A percentile compares a stretch with the other conserved stretches of the same genome.
phyloP scores from a whole-genome alignment of 2,329 filamentous ascomycete genomes.

The Fusarium subtropicale region DNA sequence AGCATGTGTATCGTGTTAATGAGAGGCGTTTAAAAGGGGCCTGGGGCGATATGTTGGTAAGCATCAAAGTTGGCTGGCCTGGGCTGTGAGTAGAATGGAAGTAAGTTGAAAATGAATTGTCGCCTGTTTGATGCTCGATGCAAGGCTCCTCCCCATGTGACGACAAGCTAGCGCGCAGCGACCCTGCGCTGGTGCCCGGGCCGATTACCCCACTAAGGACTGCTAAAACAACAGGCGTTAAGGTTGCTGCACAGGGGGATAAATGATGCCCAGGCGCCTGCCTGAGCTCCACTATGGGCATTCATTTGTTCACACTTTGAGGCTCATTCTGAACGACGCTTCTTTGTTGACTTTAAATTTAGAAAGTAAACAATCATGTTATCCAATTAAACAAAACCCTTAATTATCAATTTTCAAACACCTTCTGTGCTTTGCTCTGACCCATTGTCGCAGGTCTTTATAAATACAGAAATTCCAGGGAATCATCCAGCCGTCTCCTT shows the following conservation, averaged over 20 bases:
- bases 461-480: constrained; percentile 38
- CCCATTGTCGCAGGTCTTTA: constrained; percentile 33
- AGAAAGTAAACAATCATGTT: not conserved
- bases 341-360: constrained; percentile 14
- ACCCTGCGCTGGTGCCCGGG: constrained; percentile 30
- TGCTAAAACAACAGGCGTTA: constrained; percentile 21
- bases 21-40: not conserved
- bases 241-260: constrained; percentile 21
- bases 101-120: constrained; percentile 23
- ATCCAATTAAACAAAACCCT: constrained; percentile 21
- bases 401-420: constrained; percentile 44
- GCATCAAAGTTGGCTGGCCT: constrained; percentile 14
- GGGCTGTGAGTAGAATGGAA: constrained; percentile 7
- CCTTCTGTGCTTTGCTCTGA: constrained; percentile 34
- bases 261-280: not conserved
- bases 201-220: constrained; percentile 33
- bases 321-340: not conserved
- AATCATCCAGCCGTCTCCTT: constrained; percentile 21
- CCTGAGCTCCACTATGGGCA: constrained; percentile 13
- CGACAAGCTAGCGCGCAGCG: constrained; percentile 24
- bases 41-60: constrained; percentile 6
- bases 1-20: constrained; percentile 5
- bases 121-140: constrained; percentile 23
- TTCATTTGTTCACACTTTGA: constrained; percentile 1
- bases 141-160: constrained; percentile 39